Evolutionary conservation across 2,329 filamentous ascomycete genomes (phyloP).

Genomic region (Pseudocercospora macadamiae): DNA sequence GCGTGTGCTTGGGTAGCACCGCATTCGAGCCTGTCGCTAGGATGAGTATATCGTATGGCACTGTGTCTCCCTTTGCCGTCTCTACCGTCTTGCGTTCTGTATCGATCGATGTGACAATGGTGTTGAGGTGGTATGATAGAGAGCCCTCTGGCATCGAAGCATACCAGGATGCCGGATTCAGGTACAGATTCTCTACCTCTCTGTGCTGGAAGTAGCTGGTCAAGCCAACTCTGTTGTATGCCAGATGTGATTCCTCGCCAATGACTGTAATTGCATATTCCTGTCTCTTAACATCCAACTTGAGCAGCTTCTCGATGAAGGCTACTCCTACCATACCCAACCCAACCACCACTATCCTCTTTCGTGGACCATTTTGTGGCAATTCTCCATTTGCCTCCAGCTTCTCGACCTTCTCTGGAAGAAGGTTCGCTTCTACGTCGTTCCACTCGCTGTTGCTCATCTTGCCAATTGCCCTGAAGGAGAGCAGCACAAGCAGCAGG

Average conservation of each 20-base stretch:
- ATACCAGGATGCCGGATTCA: conserved; percentile 85
- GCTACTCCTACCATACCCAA: conserved; percentile 75
- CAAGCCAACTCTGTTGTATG: conserved; percentile 88
- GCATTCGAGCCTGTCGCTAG: conserved; percentile 87
- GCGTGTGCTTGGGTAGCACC: conserved; percentile 70
- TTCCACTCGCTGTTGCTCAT: conserved; percentile 52
- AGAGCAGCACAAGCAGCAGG: not conserved
- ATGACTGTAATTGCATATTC: conserved; percentile 84
- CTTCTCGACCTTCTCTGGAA: conserved; percentile 48
- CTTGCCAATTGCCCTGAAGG: conserved; percentile 13
- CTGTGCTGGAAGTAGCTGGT: conserved; percentile 89
- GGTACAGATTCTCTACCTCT: conserved; percentile 81
- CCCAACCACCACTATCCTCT: conserved; percentile 79
- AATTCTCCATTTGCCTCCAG: conserved; percentile 39
- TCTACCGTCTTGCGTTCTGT: conserved; percentile 66
- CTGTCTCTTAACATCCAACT: conserved; percentile 73
- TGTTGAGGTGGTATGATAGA: conserved; percentile 76
- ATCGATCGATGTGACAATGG: conserved; percentile 69
- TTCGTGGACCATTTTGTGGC: conserved; percentile 49
- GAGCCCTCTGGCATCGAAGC: conserved; percentile 66
- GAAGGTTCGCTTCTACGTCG: conserved; percentile 49
- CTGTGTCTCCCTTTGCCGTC: conserved; percentile 69
- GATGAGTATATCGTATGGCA: conserved; percentile 79
- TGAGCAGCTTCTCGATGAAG: conserved; percentile 80
- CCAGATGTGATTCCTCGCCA: conserved; percentile 83